These are phyloP conservation scores for Penicillium brevicompactum DNA, from an alignment of 2,329 filamentous ascomycete species.

Conservation along the genomic window DNA sequence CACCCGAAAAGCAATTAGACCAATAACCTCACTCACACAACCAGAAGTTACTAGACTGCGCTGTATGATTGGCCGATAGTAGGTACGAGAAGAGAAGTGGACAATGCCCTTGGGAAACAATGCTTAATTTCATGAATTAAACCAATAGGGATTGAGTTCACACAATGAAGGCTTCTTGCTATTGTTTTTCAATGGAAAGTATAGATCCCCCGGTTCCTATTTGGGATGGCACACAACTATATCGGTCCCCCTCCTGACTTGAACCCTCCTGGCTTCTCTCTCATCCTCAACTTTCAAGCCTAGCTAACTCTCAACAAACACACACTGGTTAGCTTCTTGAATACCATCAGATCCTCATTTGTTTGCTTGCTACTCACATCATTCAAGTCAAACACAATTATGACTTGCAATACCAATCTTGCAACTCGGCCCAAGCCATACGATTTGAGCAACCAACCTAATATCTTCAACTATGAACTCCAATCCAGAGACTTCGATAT, in stretches of 20 bases:
- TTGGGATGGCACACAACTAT: background rate
- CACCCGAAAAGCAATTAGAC: too few relatives aligned
- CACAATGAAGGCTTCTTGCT: background rate
- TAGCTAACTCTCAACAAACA: background rate
- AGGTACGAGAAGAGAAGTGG: too few relatives aligned
- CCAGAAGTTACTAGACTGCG: too few relatives aligned
- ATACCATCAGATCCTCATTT: background rate
- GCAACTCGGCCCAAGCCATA: background rate
- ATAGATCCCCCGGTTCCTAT: background rate
- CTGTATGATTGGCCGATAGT: too few relatives aligned
- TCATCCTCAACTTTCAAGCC: background rate
- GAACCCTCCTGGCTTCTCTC: background rate
- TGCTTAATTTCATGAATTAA: too few relatives aligned
- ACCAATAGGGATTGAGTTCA: background rate
- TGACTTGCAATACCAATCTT: background rate
- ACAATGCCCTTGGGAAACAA: too few relatives aligned
- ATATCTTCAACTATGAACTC: conserved; percentile 19
- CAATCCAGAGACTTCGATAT: conserved; percentile 13
- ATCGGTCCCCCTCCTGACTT: background rate
- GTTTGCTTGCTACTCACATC: background rate
- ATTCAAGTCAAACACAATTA: background rate
- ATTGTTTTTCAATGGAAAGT: background rate
- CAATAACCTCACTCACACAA: too few relatives aligned
- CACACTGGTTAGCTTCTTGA: background rate
- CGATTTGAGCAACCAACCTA: background rate